Base-by-base conservation (phyloP, 2,329 filamentous ascomycete genomes). In the Ophiostoma tasmaniense region DNA sequence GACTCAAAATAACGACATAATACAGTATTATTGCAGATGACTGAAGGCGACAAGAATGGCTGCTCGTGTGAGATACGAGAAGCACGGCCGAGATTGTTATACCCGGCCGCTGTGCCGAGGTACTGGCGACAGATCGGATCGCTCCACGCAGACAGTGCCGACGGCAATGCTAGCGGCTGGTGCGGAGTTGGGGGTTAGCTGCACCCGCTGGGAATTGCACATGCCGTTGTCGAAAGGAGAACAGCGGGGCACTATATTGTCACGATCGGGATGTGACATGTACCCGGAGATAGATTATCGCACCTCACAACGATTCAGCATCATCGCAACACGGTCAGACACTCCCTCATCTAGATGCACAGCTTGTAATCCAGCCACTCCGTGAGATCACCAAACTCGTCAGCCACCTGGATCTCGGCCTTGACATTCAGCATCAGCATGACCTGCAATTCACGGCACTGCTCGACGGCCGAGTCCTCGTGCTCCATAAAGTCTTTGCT, bases 341-440 rank as follows among this genome's bases (percentile, higher is more conserved):
- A 45, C 17, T n/a, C n/a, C 50, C 14, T 10, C 1, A 10, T 22
- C 8, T 25, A 55, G n/a, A 55, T 25, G 17, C 22, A 42, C 50
- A 87, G 75, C 66, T 79, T 77, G 1, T 72, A 67, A 66, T 87
- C 80, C 3, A 88, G 75, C 85, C 85, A 88, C 0, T 72, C 42
- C 0, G 79, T 77, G 5, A 87, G 73, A 66, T 83, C 79, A 0
- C 85, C 85, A 10, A 78, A 78, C 3, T 84, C 80, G 68, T 90
- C 88, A 7, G 91, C 77, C 22, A 87, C 84, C 74, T 95, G 90
- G 66, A 94, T 91, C 75, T 95, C 91, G 0, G 89, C 89, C 74
- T 94, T 95, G 65, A 88, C 74, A 67, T 90, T 89, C 66, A 93
- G 79, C 79, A 90, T 84, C 25, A 94, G 78, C 90, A 94, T 93